phyloP scores from a whole-genome alignment of 1,284 basidiomycete genomes.

The Meripilus lineatus region DNA sequence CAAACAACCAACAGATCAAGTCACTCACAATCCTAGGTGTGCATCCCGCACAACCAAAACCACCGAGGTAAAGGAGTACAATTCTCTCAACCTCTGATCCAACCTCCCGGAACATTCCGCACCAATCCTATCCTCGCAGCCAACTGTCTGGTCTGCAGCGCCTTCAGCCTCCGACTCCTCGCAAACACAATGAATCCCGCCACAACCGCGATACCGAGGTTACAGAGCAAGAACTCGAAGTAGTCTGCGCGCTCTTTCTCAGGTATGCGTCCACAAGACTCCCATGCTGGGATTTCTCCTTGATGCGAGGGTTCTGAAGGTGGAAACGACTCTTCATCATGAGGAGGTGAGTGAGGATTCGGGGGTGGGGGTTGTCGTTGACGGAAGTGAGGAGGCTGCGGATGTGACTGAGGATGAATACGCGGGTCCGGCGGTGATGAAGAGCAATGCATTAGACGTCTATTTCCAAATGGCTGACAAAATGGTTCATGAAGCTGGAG shows the following conservation, averaged over 20 bases:
- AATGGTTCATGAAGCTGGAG: slow-evolving; percentile 76
- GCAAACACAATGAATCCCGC: slow-evolving; percentile 63
- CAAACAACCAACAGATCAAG: too few relatives aligned
- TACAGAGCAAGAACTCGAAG: slow-evolving; percentile 84
- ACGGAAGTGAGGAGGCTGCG: slow-evolving; percentile 13
- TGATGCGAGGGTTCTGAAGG: slow-evolving; percentile 21
- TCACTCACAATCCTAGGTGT: too few relatives aligned
- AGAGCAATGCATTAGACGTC: background rate
- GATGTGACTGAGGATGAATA: slow-evolving; percentile 11
- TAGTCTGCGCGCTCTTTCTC: slow-evolving; percentile 77
- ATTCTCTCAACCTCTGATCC: slow-evolving; percentile 2
- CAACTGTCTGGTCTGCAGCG: slow-evolving; percentile 72
- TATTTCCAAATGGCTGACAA: slow-evolving; percentile 87
- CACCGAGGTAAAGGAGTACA: too few relatives aligned
- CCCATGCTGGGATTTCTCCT: slow-evolving; percentile 82
- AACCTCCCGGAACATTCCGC: slow-evolving; percentile 17
- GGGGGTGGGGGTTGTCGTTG: slow-evolving; percentile 15
- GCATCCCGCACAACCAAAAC: too few relatives aligned
- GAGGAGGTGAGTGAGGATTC: slow-evolving; percentile 10
- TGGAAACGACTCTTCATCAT: too few relatives aligned
- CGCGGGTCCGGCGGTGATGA: slow-evolving; percentile 1
- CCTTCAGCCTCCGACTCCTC: slow-evolving; percentile 63
- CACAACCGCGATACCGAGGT: slow-evolving; percentile 64
- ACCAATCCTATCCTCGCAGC: slow-evolving; percentile 77
- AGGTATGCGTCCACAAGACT: slow-evolving; percentile 83